Conservation (phyloP, 306 rosid species). For the Cucumis cinereus region DNA sequence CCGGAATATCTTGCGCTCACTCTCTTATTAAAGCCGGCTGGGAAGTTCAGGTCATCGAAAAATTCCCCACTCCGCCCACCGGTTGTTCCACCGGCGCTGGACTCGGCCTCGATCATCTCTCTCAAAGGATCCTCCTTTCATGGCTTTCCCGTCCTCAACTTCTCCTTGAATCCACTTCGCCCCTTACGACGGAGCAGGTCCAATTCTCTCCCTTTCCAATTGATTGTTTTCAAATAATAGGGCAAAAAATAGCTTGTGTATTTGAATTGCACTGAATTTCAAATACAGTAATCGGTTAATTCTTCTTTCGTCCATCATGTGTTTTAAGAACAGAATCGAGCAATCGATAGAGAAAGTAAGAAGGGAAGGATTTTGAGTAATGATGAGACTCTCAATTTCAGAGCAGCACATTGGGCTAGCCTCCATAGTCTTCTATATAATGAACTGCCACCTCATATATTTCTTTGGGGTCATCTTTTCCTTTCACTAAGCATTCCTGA, state of each 20-base stretch:
- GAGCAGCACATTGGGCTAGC: slow-evolving; percentile 73
- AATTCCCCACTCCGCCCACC: slow-evolving; percentile 33
- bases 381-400: slow-evolving; percentile 52
- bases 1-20: slow-evolving; percentile 54
- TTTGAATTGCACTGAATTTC: not conserved
- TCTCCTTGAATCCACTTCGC: slow-evolving; percentile 29
- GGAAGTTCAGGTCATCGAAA: slow-evolving; percentile 63
- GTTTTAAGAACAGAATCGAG: slow-evolving; percentile 42
- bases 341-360: slow-evolving; percentile 43
- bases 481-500: slow-evolving; percentile 29
- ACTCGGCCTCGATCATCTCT: slow-evolving; percentile 56
- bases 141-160: slow-evolving; percentile 47
- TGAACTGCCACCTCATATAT: slow-evolving; percentile 33
- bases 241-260: not conserved
- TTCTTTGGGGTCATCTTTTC: slow-evolving; percentile 64
- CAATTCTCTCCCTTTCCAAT: not conserved
- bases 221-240: not conserved
- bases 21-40: slow-evolving; percentile 55
- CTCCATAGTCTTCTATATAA: slow-evolving; percentile 54
- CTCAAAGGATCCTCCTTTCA: slow-evolving; percentile 36
- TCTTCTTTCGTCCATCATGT: too few species aligned
- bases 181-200: slow-evolving; percentile 69
- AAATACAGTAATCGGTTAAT: not conserved
- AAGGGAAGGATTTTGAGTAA: slow-evolving; percentile 32
- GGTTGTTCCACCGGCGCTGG: slow-evolving; percentile 83